Percentiles rank a stretch among this genome's conserved stretches.
Evolutionary conservation across 306 rosid genomes (phyloP).

Genomic region (Spatholobus suberectus): DNA sequence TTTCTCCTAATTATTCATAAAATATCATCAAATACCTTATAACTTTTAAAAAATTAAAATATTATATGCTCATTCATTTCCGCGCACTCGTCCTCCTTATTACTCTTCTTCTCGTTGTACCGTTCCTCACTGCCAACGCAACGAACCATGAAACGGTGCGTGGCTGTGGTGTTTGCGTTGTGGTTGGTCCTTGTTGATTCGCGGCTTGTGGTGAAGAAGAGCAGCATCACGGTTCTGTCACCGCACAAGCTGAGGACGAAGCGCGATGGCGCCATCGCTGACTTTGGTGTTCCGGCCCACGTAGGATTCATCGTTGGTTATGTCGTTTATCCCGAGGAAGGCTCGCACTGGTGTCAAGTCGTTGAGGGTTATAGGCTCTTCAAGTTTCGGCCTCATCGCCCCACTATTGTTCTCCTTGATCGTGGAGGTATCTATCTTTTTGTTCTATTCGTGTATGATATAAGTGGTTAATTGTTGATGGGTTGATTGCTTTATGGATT

Average conservation of each 20-base stretch:
- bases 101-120: neutral
- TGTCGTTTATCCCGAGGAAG: conserved; percentile 66
- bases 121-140: neutral
- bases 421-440: conserved; percentile 86
- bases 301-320: conserved; percentile 84
- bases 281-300: conserved; percentile 91
- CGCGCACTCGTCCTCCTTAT: conserved; percentile 21
- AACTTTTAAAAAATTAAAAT: neutral
- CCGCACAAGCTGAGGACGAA: conserved; percentile 54
- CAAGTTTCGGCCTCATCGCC: conserved; percentile 50
- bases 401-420: conserved; percentile 73
- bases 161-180: neutral
- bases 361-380: conserved; percentile 81
- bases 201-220: conserved; percentile 85
- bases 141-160: neutral
- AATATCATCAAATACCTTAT: neutral
- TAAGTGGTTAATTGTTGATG: too few relatives aligned
- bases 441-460: too few relatives aligned
- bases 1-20: too few relatives aligned
- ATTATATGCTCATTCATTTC: neutral
- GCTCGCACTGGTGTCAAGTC: conserved; percentile 57
- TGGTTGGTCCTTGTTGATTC: conserved; percentile 36
- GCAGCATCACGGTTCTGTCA: conserved; percentile 64
- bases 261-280: conserved; percentile 76
- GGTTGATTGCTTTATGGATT: too few relatives aligned